Conservation (phyloP, 768 basidiomycete species). For the Mycena epipterygia region DNA sequence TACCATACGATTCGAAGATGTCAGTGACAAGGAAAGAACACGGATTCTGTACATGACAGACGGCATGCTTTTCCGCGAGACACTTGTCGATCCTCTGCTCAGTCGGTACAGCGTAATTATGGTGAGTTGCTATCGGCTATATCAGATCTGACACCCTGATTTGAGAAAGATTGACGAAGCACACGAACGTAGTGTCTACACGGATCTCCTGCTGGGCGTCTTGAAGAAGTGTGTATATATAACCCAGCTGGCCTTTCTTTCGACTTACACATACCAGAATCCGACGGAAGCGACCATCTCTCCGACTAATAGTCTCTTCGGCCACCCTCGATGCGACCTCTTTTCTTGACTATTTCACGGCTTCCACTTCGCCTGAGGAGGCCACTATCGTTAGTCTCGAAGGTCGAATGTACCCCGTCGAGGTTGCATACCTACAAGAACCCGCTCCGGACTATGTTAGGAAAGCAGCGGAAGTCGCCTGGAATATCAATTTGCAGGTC, state of each 20-base stretch:
- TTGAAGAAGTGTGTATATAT: constrained; percentile 83
- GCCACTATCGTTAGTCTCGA: constrained; percentile 91
- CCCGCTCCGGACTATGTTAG: constrained; percentile 85
- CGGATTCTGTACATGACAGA: constrained; percentile 97
- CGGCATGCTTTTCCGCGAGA: constrained; percentile 97
- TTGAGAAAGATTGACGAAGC: constrained; percentile 90
- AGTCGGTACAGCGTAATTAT: constrained; percentile 96
- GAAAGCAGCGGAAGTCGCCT: constrained; percentile 85
- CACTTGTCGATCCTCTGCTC: constrained; percentile 90
- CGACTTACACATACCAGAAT: constrained; percentile 67
- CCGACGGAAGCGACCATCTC: constrained; percentile 88
- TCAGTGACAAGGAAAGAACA: constrained; percentile 86
- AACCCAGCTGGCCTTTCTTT: not conserved
- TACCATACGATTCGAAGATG: constrained; percentile 96
- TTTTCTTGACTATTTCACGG: constrained; percentile 91
- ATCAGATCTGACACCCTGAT: constrained; percentile 7
- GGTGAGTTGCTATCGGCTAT: constrained; percentile 60
- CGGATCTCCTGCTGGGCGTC: constrained; percentile 91
- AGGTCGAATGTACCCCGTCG: constrained; percentile 95
- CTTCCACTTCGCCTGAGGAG: constrained; percentile 71
- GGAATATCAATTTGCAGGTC: constrained; percentile 87
- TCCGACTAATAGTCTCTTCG: constrained; percentile 94
- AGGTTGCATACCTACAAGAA: constrained; percentile 88
- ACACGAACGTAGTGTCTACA: constrained; percentile 96
- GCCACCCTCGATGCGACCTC: constrained; percentile 95